Base-by-base conservation (phyloP, 768 basidiomycete species). In the Termitomyces sp. region DNA sequence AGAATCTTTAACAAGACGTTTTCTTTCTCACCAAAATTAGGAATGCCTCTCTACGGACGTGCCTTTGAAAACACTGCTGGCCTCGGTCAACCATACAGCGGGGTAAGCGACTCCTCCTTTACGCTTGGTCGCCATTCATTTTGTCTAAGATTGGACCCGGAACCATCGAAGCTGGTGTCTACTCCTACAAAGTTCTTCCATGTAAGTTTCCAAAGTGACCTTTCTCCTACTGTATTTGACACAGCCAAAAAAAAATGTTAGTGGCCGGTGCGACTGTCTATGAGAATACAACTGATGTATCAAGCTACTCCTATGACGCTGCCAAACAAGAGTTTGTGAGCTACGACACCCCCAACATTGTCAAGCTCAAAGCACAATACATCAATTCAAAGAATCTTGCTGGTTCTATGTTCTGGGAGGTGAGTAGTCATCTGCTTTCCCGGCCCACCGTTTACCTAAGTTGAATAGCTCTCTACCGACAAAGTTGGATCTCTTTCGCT, bases 31-130 rank as follows among this genome's bases (percentile, higher is more conserved):
- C 40, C 19, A 56, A n/a, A 31, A 51, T 9, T 43, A 79, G 85
- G 90, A 52, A 86, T 92, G 67, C 92, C 92, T 4, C 75, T 92
- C 4, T 94, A 92, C 63, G 91, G 90, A 0, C 84, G 85, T 63
- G 84, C 86, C 1, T 94, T 92, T 65, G 85, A 89, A 65, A 73
- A 81, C 32, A 92, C 90, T 0, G 63, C 67, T 35, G 87, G 87
- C 6, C 74, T 92, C 57, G 89, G 89, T 5, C 71, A 78, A 40
- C 68, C 89, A 4, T 94, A 85, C 73, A 82, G 67, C 29, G 89
- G 90, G 14, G 85, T 87, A 67, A 66, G 79, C 35, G 6, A 5
- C 17, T 43, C 21, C n/a, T 38, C 17, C 38, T 23, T 31, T 29
- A 32, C 6, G 6, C 19, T 35, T 12, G 7, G 9, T 57, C 48